A percentile compares a stretch with the other conserved stretches of the same genome.
These are phyloP conservation scores for Rhodotorula sp. DNA, from an alignment of 1,284 basidiomycete species.

Conservation along the genomic window DNA sequence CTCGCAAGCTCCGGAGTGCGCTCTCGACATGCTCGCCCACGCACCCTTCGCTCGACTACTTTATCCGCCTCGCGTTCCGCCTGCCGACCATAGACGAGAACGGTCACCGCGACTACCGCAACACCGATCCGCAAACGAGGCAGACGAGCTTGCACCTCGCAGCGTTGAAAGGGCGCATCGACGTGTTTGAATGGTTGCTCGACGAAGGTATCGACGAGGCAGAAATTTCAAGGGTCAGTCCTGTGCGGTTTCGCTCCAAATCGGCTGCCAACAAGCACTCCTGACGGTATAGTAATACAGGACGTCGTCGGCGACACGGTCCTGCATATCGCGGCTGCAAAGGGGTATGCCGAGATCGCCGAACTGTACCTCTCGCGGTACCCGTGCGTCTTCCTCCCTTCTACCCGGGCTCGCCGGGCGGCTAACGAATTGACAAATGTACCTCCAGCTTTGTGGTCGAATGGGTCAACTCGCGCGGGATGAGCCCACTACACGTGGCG, in stretches of 20 bases:
- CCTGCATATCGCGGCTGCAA: slow-evolving; percentile 29
- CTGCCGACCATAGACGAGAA: slow-evolving; percentile 17
- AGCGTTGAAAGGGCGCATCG: slow-evolving; percentile 74
- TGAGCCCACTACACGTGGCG: slow-evolving; percentile 83
- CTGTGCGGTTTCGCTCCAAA: neutral
- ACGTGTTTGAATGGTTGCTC: slow-evolving; percentile 79
- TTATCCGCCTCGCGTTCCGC: slow-evolving; percentile 27
- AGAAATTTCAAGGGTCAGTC: slow-evolving; percentile 76
- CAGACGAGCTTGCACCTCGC: slow-evolving; percentile 86
- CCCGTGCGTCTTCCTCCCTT: neutral
- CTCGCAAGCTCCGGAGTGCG: slow-evolving; percentile 16
- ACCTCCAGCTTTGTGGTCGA: slow-evolving; percentile 64
- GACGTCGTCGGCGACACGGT: slow-evolving; percentile 36
- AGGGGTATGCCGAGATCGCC: slow-evolving; percentile 20
- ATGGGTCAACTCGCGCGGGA: slow-evolving; percentile 83
- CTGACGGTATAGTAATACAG: neutral
- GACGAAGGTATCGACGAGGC: slow-evolving; percentile 82
- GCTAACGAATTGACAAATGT: slow-evolving; percentile 51
- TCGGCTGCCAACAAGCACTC: neutral
- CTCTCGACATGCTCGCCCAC: slow-evolving; percentile 13
- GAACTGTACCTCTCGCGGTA: slow-evolving; percentile 15
- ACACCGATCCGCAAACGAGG: slow-evolving; percentile 67
- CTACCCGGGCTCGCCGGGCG: slow-evolving; percentile 29
- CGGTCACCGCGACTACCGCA: slow-evolving; percentile 64
- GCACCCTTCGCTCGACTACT: slow-evolving; percentile 10